phyloP scores from a whole-genome alignment of 345 rosid species.

The Heritiera littoralis region DNA sequence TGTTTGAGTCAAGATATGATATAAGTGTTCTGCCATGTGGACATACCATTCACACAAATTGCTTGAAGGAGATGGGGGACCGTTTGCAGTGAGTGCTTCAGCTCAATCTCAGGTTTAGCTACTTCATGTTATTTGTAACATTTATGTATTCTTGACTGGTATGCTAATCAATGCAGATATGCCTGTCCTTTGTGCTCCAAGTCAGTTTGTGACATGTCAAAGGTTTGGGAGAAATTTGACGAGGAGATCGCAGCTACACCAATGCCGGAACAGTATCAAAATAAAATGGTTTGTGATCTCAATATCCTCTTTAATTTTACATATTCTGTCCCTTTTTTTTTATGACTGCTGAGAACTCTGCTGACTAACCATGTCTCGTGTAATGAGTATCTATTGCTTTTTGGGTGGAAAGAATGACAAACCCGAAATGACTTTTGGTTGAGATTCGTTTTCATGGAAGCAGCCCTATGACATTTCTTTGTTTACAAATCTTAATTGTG shows the following conservation, averaged over 20 bases:
- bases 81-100: conserved; percentile 64
- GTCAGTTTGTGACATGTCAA: conserved; percentile 91
- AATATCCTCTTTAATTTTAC: too few species aligned
- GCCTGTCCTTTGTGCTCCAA: conserved; percentile 91
- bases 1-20: conserved; percentile 72
- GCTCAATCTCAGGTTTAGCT: not conserved
- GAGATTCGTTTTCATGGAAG: not conserved
- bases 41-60: conserved; percentile 75
- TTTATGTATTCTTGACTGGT: conserved; percentile 7
- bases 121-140: not conserved
- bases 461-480: too few species aligned
- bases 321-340: not conserved
- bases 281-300: conserved; percentile 48
- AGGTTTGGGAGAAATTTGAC: conserved; percentile 87
- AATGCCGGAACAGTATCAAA: conserved; percentile 69
- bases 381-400: not conserved
- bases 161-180: conserved; percentile 38
- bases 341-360: not conserved
- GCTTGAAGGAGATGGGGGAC: conserved; percentile 81
- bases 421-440: not conserved
- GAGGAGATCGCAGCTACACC: conserved; percentile 82
- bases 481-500: not conserved
- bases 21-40: conserved; percentile 85
- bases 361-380: not conserved
- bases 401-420: not conserved